Evolutionary conservation across 2,329 filamentous ascomycete species (phyloP), one percentile per base, ranked within the genome.

Genomic region (Ambrosiella xylebori): DNA sequence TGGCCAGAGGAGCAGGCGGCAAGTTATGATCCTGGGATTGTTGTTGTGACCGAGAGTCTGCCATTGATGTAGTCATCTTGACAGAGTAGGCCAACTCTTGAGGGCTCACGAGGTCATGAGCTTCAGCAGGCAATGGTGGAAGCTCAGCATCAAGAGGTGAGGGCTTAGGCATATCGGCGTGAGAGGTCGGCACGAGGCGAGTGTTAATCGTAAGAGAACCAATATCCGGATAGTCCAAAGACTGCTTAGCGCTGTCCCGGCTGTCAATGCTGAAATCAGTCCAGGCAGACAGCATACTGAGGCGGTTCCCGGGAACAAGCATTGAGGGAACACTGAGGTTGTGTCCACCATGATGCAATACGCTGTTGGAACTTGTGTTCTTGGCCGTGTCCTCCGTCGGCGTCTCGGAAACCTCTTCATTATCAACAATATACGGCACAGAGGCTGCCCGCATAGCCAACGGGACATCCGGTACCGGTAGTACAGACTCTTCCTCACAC

Each of bases 191-290:
- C 41, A 50, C 5, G 27, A 36, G 54, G 36, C 52, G 38, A 35
- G 53, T 57, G 17, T 54, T 56, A 3, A 49, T 15, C 9, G 62
- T 55, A 47, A 62, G 61, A 47, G 62, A 27, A 12, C 52, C 52
- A 54, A 64, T 63, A 9, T 54, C 53, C 7, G 54, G 56, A 53
- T 40, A 38, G 54, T 52, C 56, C 37, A 19, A 54, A 53, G n/a
- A 57, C 44, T 49, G 57, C 17, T 60, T 58, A 13, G 44, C 27
- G 49, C 59, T 54, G 13, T 54, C 52, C 17, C 70, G 71, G 59
- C 76, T 80, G 13, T 77, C 76, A 8, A 81, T 69, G 0, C 78
- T 79, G 61, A 77, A 75, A 64, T 82, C 78, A 35, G 79, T 81
- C 79, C 79, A 82, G n/a, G 73, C 70, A 1, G 78, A 80, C 57